Evolutionary conservation across 2,329 filamentous ascomycete species (phyloP).

Genomic region (Neofusicoccum cordaticola): DNA sequence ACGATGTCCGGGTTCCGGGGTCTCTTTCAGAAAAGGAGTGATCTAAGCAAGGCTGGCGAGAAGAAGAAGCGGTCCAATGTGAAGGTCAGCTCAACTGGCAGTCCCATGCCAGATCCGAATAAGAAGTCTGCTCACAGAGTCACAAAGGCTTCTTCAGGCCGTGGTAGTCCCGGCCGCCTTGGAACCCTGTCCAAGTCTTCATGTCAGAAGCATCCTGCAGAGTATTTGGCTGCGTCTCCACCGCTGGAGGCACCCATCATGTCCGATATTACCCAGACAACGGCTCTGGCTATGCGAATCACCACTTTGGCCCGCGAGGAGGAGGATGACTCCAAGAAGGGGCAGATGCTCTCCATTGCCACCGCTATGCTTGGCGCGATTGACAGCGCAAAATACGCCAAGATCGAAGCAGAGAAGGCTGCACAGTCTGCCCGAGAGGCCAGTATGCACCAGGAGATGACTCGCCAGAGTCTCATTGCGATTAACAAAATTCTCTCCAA

Average conservation of each 20-base stretch:
- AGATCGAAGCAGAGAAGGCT: constrained; percentile 23
- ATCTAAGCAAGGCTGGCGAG: not conserved
- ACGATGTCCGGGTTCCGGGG: constrained; percentile 14
- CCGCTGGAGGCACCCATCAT: not conserved
- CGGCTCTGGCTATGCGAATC: not conserved
- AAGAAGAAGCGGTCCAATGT: not conserved
- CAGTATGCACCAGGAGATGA: constrained; percentile 21
- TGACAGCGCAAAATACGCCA: constrained; percentile 23
- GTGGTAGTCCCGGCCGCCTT: not conserved
- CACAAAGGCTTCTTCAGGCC: not conserved
- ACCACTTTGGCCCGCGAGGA: not conserved
- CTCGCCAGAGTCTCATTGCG: constrained; percentile 1
- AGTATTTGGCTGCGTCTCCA: not conserved
- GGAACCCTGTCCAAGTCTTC: constrained; percentile 21
- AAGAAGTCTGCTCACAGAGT: not conserved
- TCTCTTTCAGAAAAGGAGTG: constrained; percentile 10
- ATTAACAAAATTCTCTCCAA: constrained; percentile 9
- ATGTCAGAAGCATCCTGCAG: constrained; percentile 11
- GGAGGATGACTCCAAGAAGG: not conserved
- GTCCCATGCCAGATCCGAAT: not conserved
- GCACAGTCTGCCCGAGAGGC: constrained; percentile 26
- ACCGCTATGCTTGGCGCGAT: constrained; percentile 20
- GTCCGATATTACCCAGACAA: not conserved
- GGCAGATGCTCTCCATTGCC: constrained; percentile 1
- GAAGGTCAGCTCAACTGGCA: not conserved